A percentile compares a stretch with the other conserved stretches of the same genome.
These are phyloP conservation scores for Aspergillus indologenus DNA, from an alignment of 495 filamentous ascomycete species.

Conservation along the genomic window DNA sequence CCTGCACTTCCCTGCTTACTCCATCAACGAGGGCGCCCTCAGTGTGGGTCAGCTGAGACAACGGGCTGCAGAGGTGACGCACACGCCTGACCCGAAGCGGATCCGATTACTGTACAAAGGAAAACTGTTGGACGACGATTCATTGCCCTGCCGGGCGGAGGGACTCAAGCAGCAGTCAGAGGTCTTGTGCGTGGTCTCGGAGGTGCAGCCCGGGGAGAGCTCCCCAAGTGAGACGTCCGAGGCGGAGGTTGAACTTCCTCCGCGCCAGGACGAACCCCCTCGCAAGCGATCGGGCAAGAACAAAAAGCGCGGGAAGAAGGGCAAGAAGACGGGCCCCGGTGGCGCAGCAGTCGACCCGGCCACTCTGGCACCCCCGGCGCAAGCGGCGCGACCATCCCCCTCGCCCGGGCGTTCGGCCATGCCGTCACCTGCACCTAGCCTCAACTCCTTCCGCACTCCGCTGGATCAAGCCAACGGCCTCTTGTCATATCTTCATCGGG, in stretches of 20 bases:
- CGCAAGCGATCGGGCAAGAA: constrained; percentile 35
- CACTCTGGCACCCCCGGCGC: constrained; percentile 16
- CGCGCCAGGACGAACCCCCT: constrained; percentile 12
- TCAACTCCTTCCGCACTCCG: constrained; percentile 39
- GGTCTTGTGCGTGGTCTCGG: constrained; percentile 61
- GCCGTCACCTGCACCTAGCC: constrained; percentile 38
- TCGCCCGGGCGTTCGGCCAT: constrained; percentile 16
- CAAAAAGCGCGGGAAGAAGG: constrained; percentile 14
- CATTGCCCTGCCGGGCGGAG: constrained; percentile 64
- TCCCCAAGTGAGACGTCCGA: constrained; percentile 48
- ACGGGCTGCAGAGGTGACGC: constrained; percentile 60
- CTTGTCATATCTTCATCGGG: constrained; percentile 59
- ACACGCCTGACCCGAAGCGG: constrained; percentile 55
- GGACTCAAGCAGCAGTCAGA: constrained; percentile 79
- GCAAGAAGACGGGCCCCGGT: constrained; percentile 16
- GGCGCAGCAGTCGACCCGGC: constrained; percentile 8
- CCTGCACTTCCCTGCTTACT: constrained; percentile 74
- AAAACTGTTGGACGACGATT: constrained; percentile 64
- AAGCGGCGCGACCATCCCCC: constrained; percentile 17
- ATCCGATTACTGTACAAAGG: constrained; percentile 84
- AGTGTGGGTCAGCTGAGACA: constrained; percentile 64
- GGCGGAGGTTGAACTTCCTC: constrained; percentile 41
- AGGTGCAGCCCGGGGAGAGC: constrained; percentile 45
- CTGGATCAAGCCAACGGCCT: constrained; percentile 72
- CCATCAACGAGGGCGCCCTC: constrained; percentile 74